Evolutionary conservation across 2,329 filamentous ascomycete species (phyloP).

Genomic region (Chrysosporium keratinophilum): DNA sequence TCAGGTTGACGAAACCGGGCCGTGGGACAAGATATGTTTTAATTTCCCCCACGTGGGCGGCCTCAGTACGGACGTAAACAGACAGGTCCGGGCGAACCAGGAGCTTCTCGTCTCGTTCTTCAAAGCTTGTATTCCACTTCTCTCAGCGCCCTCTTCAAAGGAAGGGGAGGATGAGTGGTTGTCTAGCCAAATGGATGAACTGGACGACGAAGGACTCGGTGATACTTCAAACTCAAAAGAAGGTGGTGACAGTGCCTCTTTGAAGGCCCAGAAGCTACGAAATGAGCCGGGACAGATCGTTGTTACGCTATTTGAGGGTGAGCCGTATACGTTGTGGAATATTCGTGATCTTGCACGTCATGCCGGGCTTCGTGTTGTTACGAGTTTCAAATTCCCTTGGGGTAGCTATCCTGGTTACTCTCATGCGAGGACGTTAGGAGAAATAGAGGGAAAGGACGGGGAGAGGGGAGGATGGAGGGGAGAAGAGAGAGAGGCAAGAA

Average conservation of each 20-base stretch:
- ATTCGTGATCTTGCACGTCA: constrained; percentile 76
- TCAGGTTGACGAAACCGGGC: constrained; percentile 22
- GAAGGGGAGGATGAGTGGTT: constrained; percentile 15
- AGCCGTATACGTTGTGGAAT: constrained; percentile 95
- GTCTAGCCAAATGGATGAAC: constrained; percentile 17
- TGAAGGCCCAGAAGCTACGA: constrained; percentile 15
- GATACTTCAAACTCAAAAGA: constrained; percentile 8
- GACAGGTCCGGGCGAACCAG: constrained; percentile 88
- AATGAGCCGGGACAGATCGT: constrained; percentile 49
- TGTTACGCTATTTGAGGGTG: constrained; percentile 82
- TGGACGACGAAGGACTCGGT: constrained; percentile 16
- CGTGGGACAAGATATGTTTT: constrained; percentile 75
- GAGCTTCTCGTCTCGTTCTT: constrained; percentile 43
- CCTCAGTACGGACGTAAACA: constrained; percentile 81
- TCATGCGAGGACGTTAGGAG: constrained; percentile 39
- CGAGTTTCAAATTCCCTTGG: constrained; percentile 41
- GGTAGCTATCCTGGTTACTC: constrained; percentile 38
- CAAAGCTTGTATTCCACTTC: constrained; percentile 34
- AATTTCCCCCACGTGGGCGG: constrained; percentile 97
- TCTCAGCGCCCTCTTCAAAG: constrained; percentile 24
- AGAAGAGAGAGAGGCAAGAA: constrained; percentile 38
- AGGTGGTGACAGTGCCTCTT: constrained; percentile 15
- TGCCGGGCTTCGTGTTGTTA: constrained; percentile 37
- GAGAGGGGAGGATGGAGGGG: constrained; percentile 38
- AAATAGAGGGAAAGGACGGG: constrained; percentile 33